Conservation (phyloP, 805 yeast species). For the Martiniozyma abietophila region DNA sequence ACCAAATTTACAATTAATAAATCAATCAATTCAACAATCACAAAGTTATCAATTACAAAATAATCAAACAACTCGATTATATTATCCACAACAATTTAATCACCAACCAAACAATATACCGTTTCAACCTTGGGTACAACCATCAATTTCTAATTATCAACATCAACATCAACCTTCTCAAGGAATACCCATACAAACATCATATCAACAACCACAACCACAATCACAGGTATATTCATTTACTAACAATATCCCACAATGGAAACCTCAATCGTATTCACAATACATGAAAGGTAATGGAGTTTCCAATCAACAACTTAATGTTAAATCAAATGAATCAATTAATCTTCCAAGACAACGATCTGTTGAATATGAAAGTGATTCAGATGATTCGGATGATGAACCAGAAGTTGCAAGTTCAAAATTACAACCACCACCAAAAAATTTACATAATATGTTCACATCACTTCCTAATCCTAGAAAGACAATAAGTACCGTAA, state of each 20-base stretch:
- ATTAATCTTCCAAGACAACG: background rate
- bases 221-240: background rate
- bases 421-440: constrained; percentile 4
- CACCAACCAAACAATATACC: background rate
- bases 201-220: background rate
- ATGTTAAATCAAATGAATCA: background rate
- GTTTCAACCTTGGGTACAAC: no score
- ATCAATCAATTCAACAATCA: no score
- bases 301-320: background rate
- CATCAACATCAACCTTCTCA: background rate
- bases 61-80: background rate
- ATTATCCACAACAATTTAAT: constrained; percentile 1
- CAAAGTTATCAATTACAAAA: constrained; percentile 9
- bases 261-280: constrained; percentile 7
- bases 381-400: constrained; percentile 1
- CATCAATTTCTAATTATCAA: no score
- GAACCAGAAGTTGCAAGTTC: constrained; percentile 5
- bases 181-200: background rate
- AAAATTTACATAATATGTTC: constrained; percentile 1
- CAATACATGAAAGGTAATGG: constrained; percentile 3
- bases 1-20: constrained; percentile 96
- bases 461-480: background rate
- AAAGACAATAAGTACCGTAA: background rate
- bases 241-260: constrained; percentile 3
- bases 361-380: background rate